Base-by-base conservation (phyloP, 108 stramenopile species). In the Nitzschia palea region DNA sequence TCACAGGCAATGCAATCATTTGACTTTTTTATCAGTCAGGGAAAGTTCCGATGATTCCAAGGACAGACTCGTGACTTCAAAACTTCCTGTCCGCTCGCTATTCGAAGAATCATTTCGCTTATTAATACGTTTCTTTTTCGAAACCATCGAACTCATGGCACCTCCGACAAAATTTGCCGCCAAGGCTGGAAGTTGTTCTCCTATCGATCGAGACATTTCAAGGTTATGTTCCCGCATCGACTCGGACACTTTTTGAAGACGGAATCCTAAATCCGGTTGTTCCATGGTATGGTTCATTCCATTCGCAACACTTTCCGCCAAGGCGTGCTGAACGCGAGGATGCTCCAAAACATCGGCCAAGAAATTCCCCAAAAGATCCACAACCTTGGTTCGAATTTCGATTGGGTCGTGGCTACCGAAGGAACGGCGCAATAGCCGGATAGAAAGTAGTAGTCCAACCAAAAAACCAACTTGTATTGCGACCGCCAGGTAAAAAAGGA, bases 231-330 rank as follows among this genome's bases (percentile, higher is more conserved):
- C 55, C 22, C 52, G 55, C 8, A 56, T 33, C 6, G 36, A 29
- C 35, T 54, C 55, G 9, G 22, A 47, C 0, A 68, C 26, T 25
- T 2, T 44, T 10, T 40, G 33, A 15, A 57, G 6, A 18, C 67
- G 34, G 29, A 26, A 23, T 2, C 51, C 55, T 22, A 68, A 26
- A 48, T 68, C 67, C 6, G 67, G 67, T 35, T 68, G 67, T 18
- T 68, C 55, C 26, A 54, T 57, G 4, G 67, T 68, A 25, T 40
- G 51, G 34, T 68, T 68, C 55, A 68, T 68, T 9, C 67, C 67
- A 29, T 56, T 47, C n/a, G 44, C 32, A 9, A 68, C 44, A 4
- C 22, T 18, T 14, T 34, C 14, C 5, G 67, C 67, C 8, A 54
- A 3, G 4, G 55, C 67, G 1, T 14, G n/a, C 2, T 57, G 36